Evolutionary conservation across 306 rosid genomes (phyloP), one percentile per base, ranked within the genome.

Genomic region (Adenanthera pavonina): DNA sequence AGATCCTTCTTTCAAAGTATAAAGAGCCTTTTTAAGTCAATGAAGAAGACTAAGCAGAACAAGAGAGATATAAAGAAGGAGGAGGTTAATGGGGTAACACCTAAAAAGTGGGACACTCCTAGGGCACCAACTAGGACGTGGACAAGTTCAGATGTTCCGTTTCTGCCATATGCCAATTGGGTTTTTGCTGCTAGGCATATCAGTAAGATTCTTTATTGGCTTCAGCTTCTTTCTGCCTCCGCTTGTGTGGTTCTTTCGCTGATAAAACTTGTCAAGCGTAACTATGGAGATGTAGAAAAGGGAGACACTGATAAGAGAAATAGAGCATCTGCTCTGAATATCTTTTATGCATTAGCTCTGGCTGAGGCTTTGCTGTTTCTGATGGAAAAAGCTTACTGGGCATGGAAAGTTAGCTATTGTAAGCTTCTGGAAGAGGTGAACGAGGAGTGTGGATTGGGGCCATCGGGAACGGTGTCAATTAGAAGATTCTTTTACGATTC

Each of bases 401-500:
- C 92, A 82, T 92, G 92, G 91, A 89, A 88, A 71, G 87, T 93
- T 44, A 89, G 84, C 49, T 92, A 82, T 74, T 79, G 92, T 59
- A 90, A 86, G 48, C 51, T 96, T 30, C 76, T 96, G 86, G 92
- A 96, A 15, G 89, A 89, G 80, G 97, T 96, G 64, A 91, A 84
- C 65, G 64, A 51, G 40, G 98, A 96, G 75, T 91, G 94, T 17
- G 92, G 89, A 72, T 67, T 96, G 52, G 99, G 97, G 53, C 84
- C 89, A 68, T 76, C 87, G 5, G 98, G 97, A 35, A 68, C 87
- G 87, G 78, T 87, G 46, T 89, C 99, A 0, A 90, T 87, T 38
- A 90, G 82, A 76, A 88, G 98, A 69, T 96, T 96, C 87, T 96
- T 96, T 61, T 96, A 93, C 69, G 99, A 93, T 83, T 90, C 99